Base-by-base conservation (phyloP, 2,329 filamentous ascomycete species). In the Lomentospora prolificans region DNA sequence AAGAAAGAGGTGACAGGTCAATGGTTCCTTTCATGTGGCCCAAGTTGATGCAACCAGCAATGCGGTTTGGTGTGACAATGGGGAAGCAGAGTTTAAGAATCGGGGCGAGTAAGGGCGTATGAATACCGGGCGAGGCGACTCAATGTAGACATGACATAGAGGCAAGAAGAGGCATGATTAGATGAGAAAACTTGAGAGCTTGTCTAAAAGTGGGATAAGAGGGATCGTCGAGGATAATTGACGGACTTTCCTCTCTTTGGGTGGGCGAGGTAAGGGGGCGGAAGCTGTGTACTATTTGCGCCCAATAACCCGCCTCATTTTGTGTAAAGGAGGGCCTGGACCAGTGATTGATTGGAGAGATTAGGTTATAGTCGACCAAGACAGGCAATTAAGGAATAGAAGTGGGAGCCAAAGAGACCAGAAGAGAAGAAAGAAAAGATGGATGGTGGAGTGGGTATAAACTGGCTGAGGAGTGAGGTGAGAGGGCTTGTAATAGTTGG, bases 391-490 rank as follows among this genome's bases (percentile, higher is more conserved):
- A 10, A 25, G 17, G 44, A 12, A 22, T 12, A 22, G 44, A 27
- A 25, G 17, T 48, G 44, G 19, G n/a, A 41, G 36, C 36, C 14
- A 17, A 17, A 41, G 36, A 41, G 19, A 17, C 3, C 4, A 41
- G 19, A 41, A 48, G 19, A 12, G 10, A 22, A 48, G 22, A 10
- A 22, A 22, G 44, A 19, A 25, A 48, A 22, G 22, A 48, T 17
- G 22, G 22, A 25, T 48, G 44, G 44, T 48, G 44, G 44, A 48
- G 44, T 51, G 48, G 48, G 48, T 28, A 51, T 28, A 51, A 31
- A 14, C 48, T 28, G 19, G 48, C 12, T 14, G 9, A 51, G 25
- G 17, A n/a, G 22, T 30, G 28, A 30, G 10, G n/a, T 14, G n/a
- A 5, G 24, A 28, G n/a, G 14, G 48, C 28, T 28, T 31, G 48